phyloP scores from a whole-genome alignment of 108 stramenopile species.

The Skeletonema grethae region DNA sequence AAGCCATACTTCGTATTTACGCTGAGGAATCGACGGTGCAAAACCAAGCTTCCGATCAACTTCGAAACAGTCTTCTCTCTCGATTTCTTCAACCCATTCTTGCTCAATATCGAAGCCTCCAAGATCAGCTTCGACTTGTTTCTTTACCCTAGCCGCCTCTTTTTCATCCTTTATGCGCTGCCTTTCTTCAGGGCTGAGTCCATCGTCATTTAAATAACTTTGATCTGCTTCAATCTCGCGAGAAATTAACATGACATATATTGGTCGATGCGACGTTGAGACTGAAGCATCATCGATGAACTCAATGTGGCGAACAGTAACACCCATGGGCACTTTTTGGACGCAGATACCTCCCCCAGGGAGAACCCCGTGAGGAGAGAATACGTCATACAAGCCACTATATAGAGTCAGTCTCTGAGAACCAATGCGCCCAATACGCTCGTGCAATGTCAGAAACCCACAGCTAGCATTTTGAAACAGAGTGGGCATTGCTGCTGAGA shows the following conservation, averaged over 20 bases:
- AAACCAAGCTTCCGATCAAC: slow-evolving; percentile 71
- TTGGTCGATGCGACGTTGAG: slow-evolving; percentile 63
- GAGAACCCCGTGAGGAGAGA: slow-evolving; percentile 64
- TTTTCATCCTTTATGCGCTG: slow-evolving; percentile 74
- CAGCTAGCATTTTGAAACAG: slow-evolving; percentile 36
- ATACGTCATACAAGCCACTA: slow-evolving; percentile 59
- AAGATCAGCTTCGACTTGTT: slow-evolving; percentile 90
- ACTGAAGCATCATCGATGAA: slow-evolving; percentile 73
- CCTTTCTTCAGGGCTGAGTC: slow-evolving; percentile 74
- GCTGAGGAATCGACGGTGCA: slow-evolving; percentile 67
- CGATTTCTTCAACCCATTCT: slow-evolving; percentile 91
- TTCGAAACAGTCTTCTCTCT: slow-evolving; percentile 82
- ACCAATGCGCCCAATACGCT: slow-evolving; percentile 85
- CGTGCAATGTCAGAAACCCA: slow-evolving; percentile 83
- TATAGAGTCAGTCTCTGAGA: slow-evolving; percentile 82
- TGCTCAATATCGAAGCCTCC: slow-evolving; percentile 90
- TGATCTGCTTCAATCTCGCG: slow-evolving; percentile 77
- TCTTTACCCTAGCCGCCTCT: slow-evolving; percentile 71
- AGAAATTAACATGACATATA: slow-evolving; percentile 82
- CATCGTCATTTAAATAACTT: slow-evolving; percentile 76
- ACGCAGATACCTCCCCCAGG: slow-evolving; percentile 77
- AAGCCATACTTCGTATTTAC: slow-evolving; percentile 81
- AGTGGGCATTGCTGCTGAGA: slow-evolving; percentile 59
- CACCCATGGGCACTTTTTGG: slow-evolving; percentile 76
- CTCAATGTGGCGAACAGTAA: slow-evolving; percentile 76